Conservation (phyloP, 2,329 filamentous ascomycete species). For the Polytolypa hystricis region DNA sequence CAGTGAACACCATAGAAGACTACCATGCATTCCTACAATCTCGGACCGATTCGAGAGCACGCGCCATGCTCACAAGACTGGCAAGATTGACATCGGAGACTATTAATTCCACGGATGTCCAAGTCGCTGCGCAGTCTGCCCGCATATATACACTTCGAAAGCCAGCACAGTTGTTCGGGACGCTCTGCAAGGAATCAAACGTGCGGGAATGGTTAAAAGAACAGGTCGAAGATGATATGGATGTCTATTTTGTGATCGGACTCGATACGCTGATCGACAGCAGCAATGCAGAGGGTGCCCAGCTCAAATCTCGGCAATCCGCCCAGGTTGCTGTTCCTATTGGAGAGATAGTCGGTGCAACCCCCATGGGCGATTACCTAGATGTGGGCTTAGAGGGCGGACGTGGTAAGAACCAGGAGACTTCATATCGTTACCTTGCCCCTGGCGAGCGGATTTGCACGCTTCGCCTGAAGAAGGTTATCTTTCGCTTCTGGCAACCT, state of each 20-base stretch:
- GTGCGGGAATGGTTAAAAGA: constrained; percentile 2
- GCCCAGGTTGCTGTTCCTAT: neutral
- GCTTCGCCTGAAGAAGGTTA: neutral
- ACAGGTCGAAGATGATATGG: constrained; percentile 2
- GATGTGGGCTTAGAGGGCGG: neutral
- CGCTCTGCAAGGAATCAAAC: neutral
- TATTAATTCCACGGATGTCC: neutral
- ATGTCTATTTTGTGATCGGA: constrained; percentile 2
- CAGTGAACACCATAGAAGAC: constrained; percentile 1
- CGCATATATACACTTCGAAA: constrained; percentile 1
- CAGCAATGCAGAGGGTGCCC: neutral
- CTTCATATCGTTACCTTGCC: neutral
- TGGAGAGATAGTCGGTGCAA: neutral
- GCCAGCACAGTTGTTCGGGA: neutral
- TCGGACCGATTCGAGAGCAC: neutral
- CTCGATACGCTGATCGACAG: constrained; percentile 1
- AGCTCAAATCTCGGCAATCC: neutral
- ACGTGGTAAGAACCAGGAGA: neutral
- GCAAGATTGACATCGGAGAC: neutral
- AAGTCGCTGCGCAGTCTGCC: neutral
- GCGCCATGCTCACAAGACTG: neutral
- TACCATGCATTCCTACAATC: neutral
- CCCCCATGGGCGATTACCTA: neutral
- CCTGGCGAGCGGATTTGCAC: neutral
- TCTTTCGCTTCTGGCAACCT: too few species aligned